Conservation (phyloP, 768 basidiomycete genomes). For the Collybia nuda region DNA sequence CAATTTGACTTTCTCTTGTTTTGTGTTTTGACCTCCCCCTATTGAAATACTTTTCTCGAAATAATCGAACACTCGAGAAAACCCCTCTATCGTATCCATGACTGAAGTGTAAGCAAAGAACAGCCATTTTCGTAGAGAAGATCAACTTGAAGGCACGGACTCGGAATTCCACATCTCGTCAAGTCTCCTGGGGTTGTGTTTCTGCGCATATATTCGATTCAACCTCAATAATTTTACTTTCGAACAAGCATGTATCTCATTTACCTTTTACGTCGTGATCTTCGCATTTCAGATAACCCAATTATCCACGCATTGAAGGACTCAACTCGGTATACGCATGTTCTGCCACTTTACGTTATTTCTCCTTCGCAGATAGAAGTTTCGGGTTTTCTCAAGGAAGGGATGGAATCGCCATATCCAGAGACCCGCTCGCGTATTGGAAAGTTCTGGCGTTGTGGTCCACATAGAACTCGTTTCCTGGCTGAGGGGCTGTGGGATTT, state of each 20-base stretch:
- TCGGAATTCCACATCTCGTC: too few relatives aligned
- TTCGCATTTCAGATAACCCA: constrained; percentile 2
- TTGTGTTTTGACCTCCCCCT: too few relatives aligned
- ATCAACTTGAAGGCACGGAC: too few relatives aligned
- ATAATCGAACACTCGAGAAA: too few relatives aligned
- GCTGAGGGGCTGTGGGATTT: neutral
- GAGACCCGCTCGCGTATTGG: neutral
- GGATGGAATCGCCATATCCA: neutral
- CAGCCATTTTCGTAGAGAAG: too few relatives aligned
- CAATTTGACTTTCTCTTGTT: too few relatives aligned
- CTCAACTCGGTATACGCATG: neutral
- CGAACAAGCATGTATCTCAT: constrained; percentile 3
- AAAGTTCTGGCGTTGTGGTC: neutral
- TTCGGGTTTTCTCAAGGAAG: neutral
- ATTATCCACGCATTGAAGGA: neutral
- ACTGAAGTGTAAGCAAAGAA: too few relatives aligned
- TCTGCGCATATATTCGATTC: too few relatives aligned
- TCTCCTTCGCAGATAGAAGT: constrained; percentile 4
- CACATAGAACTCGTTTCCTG: neutral
- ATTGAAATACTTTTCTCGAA: too few relatives aligned
- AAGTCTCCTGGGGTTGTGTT: too few relatives aligned
- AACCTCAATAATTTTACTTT: too few relatives aligned
- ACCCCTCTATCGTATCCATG: too few relatives aligned
- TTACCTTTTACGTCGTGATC: constrained; percentile 1
- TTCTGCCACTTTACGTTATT: constrained; percentile 2